Evolutionary conservation across 169 alveolate species (phyloP).

Genomic region (Plasmodium inui): DNA sequence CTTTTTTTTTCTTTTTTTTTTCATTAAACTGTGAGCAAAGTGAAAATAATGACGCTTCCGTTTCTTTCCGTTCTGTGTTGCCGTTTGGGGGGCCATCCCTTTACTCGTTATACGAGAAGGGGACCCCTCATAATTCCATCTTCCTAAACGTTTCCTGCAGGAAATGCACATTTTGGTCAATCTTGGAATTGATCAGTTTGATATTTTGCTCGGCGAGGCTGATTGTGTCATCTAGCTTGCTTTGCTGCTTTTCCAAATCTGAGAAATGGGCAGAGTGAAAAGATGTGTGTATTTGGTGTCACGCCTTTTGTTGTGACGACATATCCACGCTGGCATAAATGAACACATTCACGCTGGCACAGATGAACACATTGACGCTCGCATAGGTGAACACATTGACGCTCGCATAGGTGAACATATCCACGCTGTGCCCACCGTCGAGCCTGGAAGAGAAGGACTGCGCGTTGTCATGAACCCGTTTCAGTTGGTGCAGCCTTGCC

Average conservation of each 20-base stretch:
- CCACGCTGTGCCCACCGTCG: constrained; percentile 16
- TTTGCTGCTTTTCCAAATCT: constrained; percentile 72
- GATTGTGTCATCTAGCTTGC: constrained; percentile 34
- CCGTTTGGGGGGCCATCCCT: neutral
- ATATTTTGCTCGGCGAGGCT: constrained; percentile 42
- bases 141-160: constrained; percentile 47
- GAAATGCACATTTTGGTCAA: constrained; percentile 39
- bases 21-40: neutral
- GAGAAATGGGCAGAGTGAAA: neutral
- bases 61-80: neutral
- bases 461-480: constrained; percentile 59
- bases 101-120: neutral
- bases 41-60: neutral
- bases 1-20: neutral
- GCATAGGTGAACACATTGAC: too few relatives aligned
- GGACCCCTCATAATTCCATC: constrained; percentile 9
- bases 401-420: neutral
- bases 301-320: neutral
- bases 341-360: neutral
- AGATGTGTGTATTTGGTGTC: neutral
- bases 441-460: constrained; percentile 68
- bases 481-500: constrained; percentile 53
- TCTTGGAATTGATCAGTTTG: constrained; percentile 25
- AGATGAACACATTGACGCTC: too few relatives aligned
- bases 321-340: constrained; percentile 1